Conservation (phyloP, 2,329 filamentous ascomycete genomes). For the Arthroderma sp. region DNA sequence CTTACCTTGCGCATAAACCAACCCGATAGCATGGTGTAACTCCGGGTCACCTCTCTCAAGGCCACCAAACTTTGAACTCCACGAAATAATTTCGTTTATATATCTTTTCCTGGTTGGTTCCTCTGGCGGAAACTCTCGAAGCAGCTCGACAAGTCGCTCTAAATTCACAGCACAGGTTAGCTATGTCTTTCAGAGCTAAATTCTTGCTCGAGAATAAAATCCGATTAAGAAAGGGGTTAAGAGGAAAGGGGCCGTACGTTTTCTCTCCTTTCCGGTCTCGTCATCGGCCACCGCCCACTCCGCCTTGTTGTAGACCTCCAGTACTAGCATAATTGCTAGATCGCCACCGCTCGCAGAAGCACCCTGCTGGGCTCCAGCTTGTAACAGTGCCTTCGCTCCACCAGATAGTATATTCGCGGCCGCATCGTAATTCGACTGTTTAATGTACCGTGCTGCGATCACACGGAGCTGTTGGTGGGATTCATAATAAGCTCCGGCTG, state of each 20-base stretch:
- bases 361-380: slow-evolving; percentile 53
- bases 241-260: slow-evolving; percentile 22
- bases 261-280: slow-evolving; percentile 53
- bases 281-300: slow-evolving; percentile 59
- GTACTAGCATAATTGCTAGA: slow-evolving; percentile 68
- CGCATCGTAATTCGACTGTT: slow-evolving; percentile 68
- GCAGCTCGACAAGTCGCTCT: slow-evolving; percentile 58
- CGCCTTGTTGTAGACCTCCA: slow-evolving; percentile 84
- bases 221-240: no score
- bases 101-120: slow-evolving; percentile 92
- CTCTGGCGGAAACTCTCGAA: slow-evolving; percentile 66
- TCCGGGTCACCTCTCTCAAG: slow-evolving; percentile 88
- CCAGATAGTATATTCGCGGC: slow-evolving; percentile 77
- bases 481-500: slow-evolving; percentile 90
- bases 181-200: no score
- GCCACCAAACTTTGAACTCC: slow-evolving; percentile 76
- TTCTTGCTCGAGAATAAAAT: no score
- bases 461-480: slow-evolving; percentile 96
- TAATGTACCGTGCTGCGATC: slow-evolving; percentile 86
- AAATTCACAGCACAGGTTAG: not conserved
- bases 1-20: slow-evolving; percentile 67
- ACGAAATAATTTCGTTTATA: slow-evolving; percentile 72
- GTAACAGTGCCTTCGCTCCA: slow-evolving; percentile 70
- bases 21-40: slow-evolving; percentile 81
- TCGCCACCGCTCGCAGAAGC: slow-evolving; percentile 90